Percentiles rank a stretch among this genome's conserved stretches.
Conservation (phyloP, 805 yeast species). For the Myxozyma lipomycoides region DNA sequence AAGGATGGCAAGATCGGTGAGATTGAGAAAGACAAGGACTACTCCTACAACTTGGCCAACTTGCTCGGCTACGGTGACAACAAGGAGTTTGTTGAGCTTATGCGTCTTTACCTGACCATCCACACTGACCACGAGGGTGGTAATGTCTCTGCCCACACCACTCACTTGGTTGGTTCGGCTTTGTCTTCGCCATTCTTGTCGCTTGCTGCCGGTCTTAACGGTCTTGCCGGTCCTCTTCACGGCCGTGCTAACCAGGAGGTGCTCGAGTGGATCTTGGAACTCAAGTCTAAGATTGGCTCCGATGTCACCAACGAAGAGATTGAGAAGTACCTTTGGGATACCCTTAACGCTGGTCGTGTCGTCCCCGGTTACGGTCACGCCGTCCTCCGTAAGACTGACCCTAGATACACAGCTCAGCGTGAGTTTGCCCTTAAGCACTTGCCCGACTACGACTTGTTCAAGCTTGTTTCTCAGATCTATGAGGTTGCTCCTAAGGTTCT, state of each 20-base stretch:
- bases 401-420: slow-evolving; percentile 81
- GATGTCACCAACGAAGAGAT: slow-evolving; percentile 63
- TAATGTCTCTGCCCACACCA: slow-evolving; percentile 81
- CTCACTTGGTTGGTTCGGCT: slow-evolving; percentile 82
- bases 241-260: slow-evolving; percentile 89
- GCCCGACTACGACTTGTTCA: slow-evolving; percentile 76
- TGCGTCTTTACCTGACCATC: slow-evolving; percentile 75
- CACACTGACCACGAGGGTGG: slow-evolving; percentile 92
- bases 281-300: slow-evolving; percentile 64
- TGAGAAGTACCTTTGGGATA: slow-evolving; percentile 73
- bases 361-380: slow-evolving; percentile 90
- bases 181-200: slow-evolving; percentile 74
- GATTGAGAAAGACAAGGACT: slow-evolving; percentile 47
- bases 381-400: slow-evolving; percentile 82
- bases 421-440: slow-evolving; percentile 71
- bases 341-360: slow-evolving; percentile 76
- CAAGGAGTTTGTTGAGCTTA: slow-evolving; percentile 68
- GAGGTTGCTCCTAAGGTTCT: slow-evolving; percentile 80
- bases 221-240: slow-evolving; percentile 83
- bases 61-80: slow-evolving; percentile 57
- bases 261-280: slow-evolving; percentile 69
- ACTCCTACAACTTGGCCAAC: slow-evolving; percentile 63
- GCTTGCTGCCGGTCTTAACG: slow-evolving; percentile 76
- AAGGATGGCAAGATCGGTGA: slow-evolving; percentile 67
- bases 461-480: slow-evolving; percentile 70